phyloP scores from a whole-genome alignment of 768 basidiomycete species.

The Strobilomyces dryophilus region DNA sequence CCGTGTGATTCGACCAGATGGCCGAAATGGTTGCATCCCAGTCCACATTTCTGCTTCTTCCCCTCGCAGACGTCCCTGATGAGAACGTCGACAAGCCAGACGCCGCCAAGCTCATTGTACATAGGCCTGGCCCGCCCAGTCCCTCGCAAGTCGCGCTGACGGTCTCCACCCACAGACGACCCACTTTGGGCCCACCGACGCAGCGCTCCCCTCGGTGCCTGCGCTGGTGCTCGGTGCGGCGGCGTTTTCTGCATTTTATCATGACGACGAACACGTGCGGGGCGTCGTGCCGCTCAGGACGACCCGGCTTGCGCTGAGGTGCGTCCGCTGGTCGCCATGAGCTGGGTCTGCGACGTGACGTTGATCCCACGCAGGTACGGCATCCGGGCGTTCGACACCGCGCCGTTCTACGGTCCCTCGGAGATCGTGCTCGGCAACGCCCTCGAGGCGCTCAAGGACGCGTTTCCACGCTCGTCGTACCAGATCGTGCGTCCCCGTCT shows the following conservation, averaged over 20 bases:
- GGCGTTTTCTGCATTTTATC: slow-evolving; percentile 65
- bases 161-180: slow-evolving; percentile 21
- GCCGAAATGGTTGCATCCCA: slow-evolving; percentile 28
- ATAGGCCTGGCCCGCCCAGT: background rate
- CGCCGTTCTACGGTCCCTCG: slow-evolving; percentile 75
- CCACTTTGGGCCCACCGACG: slow-evolving; percentile 26
- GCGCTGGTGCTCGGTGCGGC: slow-evolving; percentile 70
- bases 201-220: slow-evolving; percentile 35
- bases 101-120: slow-evolving; percentile 33
- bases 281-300: slow-evolving; percentile 59
- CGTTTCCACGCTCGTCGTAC: slow-evolving; percentile 79
- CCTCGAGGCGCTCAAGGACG: slow-evolving; percentile 51
- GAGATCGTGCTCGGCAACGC: slow-evolving; percentile 73
- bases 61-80: slow-evolving; percentile 40
- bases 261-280: slow-evolving; percentile 51
- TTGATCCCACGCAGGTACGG: slow-evolving; percentile 54
- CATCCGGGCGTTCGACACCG: slow-evolving; percentile 77
- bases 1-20: too few species aligned
- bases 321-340: slow-evolving; percentile 17
- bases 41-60: slow-evolving; percentile 36
- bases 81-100: slow-evolving; percentile 37
- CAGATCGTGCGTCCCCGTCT: slow-evolving; percentile 49
- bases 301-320: slow-evolving; percentile 76
- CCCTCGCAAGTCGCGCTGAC: slow-evolving; percentile 5
- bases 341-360: too few species aligned